Evolutionary conservation across 176 grass and related monocot genomes (phyloP).

Genomic region (Aegilops longissima): DNA sequence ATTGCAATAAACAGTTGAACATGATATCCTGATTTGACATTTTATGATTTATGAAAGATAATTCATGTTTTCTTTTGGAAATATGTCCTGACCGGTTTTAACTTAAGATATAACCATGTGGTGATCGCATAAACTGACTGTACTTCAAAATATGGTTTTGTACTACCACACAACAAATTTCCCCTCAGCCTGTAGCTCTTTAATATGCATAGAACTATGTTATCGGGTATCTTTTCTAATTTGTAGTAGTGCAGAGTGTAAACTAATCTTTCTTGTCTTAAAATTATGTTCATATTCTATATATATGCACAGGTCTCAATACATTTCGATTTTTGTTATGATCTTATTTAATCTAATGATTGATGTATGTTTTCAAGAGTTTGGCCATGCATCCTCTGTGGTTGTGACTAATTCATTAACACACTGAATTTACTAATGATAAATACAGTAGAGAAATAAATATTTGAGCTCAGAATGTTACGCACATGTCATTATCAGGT

Average conservation of each 20-base stretch:
- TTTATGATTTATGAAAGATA: not conserved
- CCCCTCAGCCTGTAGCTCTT: too few relatives aligned
- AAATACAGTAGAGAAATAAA: not conserved
- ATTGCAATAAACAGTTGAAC: not conserved
- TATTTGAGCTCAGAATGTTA: not conserved
- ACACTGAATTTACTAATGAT: not conserved
- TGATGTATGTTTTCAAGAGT: not conserved
- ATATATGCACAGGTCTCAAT: not conserved
- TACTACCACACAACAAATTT: not conserved
- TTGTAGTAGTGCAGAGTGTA: not conserved
- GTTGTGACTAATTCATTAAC: not conserved
- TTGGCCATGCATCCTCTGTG: not conserved
- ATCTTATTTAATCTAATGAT: not conserved
- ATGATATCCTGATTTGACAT: slow-evolving; percentile 1
- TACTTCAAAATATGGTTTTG: not conserved
- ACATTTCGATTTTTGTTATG: not conserved
- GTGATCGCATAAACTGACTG: not conserved
- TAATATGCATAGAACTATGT: not conserved
- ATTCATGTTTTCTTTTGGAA: slow-evolving; percentile 12
- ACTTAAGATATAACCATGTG: slow-evolving; percentile 2
- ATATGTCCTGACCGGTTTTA: slow-evolving; percentile 15
- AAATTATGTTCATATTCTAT: not conserved
- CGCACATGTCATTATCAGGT: not conserved
- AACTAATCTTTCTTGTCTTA: not conserved
- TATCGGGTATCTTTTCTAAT: not conserved